Evolutionary conservation across 1,284 basidiomycete genomes (phyloP).

Genomic region (Sanghuangporus sanghuang): DNA sequence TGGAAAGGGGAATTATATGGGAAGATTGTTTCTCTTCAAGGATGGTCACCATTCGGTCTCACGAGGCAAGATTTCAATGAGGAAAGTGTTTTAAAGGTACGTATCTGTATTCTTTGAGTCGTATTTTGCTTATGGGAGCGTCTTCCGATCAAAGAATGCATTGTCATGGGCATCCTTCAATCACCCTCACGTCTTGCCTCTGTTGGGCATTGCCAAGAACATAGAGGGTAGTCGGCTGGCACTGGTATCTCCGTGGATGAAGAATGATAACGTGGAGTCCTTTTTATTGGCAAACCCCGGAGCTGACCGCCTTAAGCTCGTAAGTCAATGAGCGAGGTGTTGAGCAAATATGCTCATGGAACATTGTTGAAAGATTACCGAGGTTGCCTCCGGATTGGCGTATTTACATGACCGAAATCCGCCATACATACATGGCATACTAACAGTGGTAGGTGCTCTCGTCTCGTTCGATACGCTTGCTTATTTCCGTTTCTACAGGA

Average conservation of each 20-base stretch:
- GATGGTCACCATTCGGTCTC: background rate
- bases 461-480: background rate
- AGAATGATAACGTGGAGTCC: background rate
- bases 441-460: constrained; percentile 5
- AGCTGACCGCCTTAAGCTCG: constrained; percentile 15
- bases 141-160: background rate
- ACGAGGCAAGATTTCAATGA: background rate
- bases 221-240: constrained; percentile 2
- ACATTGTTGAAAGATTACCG: constrained; percentile 10
- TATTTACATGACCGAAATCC: constrained; percentile 12
- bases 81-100: constrained; percentile 1
- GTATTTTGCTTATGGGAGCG: background rate
- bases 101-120: background rate
- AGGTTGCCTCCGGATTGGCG: constrained; percentile 10
- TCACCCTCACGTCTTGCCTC: constrained; percentile 10
- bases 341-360: background rate
- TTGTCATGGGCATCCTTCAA: constrained; percentile 10
- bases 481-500: background rate
- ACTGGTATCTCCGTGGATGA: constrained; percentile 16
- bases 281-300: constrained; percentile 12
- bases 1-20: constrained; percentile 15
- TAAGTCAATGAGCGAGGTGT: background rate
- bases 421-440: constrained; percentile 13
- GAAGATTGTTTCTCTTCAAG: constrained; percentile 10
- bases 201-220: constrained; percentile 11